These are phyloP conservation scores for Aspergillus funiculosus DNA, from an alignment of 495 filamentous ascomycete genomes.

Conservation along the genomic window DNA sequence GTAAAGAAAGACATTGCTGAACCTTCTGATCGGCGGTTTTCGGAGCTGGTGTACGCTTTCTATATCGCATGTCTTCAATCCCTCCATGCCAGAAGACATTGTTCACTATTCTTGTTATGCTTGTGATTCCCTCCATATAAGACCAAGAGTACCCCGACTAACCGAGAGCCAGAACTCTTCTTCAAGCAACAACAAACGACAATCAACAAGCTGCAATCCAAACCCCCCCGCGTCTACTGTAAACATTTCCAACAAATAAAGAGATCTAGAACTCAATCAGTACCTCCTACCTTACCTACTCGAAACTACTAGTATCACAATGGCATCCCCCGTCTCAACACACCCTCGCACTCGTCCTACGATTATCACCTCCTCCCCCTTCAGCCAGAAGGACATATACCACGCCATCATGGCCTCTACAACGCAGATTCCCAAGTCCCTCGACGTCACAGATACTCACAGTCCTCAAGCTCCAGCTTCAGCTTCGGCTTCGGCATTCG, in stretches of 20 bases:
- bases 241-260: neutral
- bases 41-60: slow-evolving; percentile 6
- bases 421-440: slow-evolving; percentile 28
- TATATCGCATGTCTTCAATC: neutral
- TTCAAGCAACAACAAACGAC: too few species aligned
- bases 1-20: neutral
- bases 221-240: neutral
- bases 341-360: slow-evolving; percentile 18
- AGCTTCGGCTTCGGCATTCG: slow-evolving; percentile 4
- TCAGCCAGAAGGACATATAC: slow-evolving; percentile 37
- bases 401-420: slow-evolving; percentile 36
- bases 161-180: too few species aligned
- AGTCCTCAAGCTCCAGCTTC: neutral
- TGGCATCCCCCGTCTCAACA: slow-evolving; percentile 22
- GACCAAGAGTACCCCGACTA: too few species aligned
- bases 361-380: slow-evolving; percentile 28
- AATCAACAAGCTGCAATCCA: too few species aligned
- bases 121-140: too few species aligned
- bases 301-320: slow-evolving; percentile 12
- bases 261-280: too few species aligned
- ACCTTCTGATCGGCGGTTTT: slow-evolving; percentile 4
- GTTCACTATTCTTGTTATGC: neutral
- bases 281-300: too few species aligned
- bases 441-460: slow-evolving; percentile 13
- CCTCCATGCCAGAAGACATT: neutral